Conservation (phyloP, 2,329 filamentous ascomycete genomes). For the Penicillium oxalicum region DNA sequence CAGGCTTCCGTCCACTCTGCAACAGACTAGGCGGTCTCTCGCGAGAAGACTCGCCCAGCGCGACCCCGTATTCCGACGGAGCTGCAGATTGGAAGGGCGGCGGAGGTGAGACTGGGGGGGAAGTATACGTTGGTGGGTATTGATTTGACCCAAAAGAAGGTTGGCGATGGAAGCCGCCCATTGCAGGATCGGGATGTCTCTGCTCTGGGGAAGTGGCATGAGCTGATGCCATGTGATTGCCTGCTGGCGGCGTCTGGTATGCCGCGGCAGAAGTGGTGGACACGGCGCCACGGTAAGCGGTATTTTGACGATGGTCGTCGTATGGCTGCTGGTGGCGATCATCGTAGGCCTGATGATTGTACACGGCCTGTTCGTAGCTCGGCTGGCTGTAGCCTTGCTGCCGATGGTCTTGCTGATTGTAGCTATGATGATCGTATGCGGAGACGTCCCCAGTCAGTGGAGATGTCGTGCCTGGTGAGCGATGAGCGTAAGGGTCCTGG, state of each 20-base stretch:
- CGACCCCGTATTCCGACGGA: conserved; percentile 9
- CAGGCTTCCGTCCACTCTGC: conserved; percentile 36
- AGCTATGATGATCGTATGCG: conserved; percentile 19
- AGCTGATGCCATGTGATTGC: conserved; percentile 19
- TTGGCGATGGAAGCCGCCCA: conserved; percentile 20
- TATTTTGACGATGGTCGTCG: conserved; percentile 9
- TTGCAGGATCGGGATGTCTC: conserved; percentile 2
- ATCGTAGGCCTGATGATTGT: neutral
- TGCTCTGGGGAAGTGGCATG: conserved; percentile 11
- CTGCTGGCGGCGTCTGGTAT: conserved; percentile 22
- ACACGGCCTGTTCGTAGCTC: conserved; percentile 1
- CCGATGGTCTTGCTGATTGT: conserved; percentile 7
- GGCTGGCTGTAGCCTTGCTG: conserved; percentile 15
- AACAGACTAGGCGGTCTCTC: conserved; percentile 37
- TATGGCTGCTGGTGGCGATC: conserved; percentile 5
- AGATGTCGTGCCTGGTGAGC: conserved; percentile 16
- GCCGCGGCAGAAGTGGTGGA: conserved; percentile 14
- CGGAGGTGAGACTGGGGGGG: conserved; percentile 25
- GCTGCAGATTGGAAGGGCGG: conserved; percentile 24
- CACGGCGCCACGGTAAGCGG: conserved; percentile 14
- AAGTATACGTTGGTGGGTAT: conserved; percentile 20
- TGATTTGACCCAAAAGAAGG: conserved; percentile 21
- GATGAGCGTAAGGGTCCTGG: conserved; percentile 18
- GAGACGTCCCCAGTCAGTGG: conserved; percentile 13
- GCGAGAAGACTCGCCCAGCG: conserved; percentile 16